phyloP scores from a whole-genome alignment of 306 rosid species.

The Cicer yamashitae region DNA sequence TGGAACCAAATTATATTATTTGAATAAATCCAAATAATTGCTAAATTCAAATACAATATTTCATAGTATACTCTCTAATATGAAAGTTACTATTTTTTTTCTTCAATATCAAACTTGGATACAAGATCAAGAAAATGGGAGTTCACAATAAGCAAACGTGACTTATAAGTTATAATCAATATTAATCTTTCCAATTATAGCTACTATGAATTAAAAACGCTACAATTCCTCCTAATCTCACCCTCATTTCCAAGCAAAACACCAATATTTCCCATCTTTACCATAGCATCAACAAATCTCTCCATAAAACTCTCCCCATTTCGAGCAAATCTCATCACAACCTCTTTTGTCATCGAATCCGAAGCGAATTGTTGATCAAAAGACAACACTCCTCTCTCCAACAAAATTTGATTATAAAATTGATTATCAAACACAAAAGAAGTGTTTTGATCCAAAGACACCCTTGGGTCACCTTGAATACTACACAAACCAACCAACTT shows the following conservation, averaged over 20 bases:
- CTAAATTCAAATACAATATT: too few relatives aligned
- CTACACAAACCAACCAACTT: conserved; percentile 33
- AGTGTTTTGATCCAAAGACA: conserved; percentile 63
- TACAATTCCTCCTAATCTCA: conserved; percentile 59
- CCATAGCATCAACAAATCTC: conserved; percentile 55
- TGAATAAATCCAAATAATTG: too few relatives aligned
- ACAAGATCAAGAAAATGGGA: neutral
- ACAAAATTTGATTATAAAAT: conserved; percentile 41
- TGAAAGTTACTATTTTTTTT: too few relatives aligned
- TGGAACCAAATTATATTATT: too few relatives aligned
- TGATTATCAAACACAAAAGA: conserved; percentile 50
- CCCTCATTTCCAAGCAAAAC: conserved; percentile 53
- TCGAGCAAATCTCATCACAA: conserved; percentile 32
- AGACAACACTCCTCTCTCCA: conserved; percentile 52
- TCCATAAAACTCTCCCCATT: conserved; percentile 39
- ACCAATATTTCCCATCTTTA: conserved; percentile 52
- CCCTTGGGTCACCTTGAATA: neutral
- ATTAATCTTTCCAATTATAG: neutral
- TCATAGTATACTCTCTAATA: too few relatives aligned
- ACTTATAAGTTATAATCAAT: neutral
- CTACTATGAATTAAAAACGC: conserved; percentile 47
- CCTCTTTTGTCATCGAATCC: conserved; percentile 33
- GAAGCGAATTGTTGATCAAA: conserved; percentile 59
- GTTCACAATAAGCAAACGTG: neutral
- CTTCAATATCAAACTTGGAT: neutral